A percentile compares a stretch with the other conserved stretches of the same genome.
Evolutionary conservation across 2,329 filamentous ascomycete species (phyloP).

Genomic region (Trichoderma endophyticum): DNA sequence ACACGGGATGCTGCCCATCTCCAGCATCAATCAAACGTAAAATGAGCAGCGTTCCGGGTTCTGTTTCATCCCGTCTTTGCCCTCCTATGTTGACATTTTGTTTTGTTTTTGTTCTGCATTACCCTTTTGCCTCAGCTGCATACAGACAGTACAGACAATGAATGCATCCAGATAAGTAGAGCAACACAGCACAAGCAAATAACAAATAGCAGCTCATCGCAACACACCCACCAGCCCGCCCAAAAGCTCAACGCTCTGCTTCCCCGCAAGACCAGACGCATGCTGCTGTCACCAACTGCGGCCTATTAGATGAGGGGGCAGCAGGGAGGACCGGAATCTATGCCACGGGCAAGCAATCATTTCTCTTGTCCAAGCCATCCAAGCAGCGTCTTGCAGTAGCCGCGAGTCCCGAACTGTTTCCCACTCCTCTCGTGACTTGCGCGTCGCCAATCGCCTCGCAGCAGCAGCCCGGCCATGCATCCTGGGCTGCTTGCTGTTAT

Average conservation of each 20-base stretch:
- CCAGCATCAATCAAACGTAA: neutral
- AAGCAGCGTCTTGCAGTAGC: conserved; percentile 10
- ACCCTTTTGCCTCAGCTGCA: neutral
- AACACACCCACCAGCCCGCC: neutral
- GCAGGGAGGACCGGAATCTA: neutral
- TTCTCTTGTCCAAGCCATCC: neutral
- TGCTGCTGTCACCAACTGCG: conserved; percentile 1
- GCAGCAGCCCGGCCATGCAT: conserved; percentile 6
- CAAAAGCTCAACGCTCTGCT: neutral
- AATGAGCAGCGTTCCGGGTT: neutral
- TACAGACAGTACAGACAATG: neutral
- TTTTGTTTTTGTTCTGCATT: neutral
- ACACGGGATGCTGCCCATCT: neutral
- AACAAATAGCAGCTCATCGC: neutral
- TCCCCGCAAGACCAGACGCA: conserved; percentile 9
- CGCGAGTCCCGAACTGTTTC: conserved; percentile 4
- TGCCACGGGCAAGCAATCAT: neutral
- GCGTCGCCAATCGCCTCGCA: neutral
- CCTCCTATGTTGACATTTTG: neutral
- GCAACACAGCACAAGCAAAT: neutral
- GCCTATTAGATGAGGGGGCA: neutral
- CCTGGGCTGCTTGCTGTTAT: neutral
- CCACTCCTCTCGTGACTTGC: conserved; percentile 5
- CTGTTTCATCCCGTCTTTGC: neutral
- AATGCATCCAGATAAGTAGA: neutral